These are phyloP conservation scores for Chaetomiaceae sp. DNA, from an alignment of 2,329 filamentous ascomycete species.

Conservation along the genomic window DNA sequence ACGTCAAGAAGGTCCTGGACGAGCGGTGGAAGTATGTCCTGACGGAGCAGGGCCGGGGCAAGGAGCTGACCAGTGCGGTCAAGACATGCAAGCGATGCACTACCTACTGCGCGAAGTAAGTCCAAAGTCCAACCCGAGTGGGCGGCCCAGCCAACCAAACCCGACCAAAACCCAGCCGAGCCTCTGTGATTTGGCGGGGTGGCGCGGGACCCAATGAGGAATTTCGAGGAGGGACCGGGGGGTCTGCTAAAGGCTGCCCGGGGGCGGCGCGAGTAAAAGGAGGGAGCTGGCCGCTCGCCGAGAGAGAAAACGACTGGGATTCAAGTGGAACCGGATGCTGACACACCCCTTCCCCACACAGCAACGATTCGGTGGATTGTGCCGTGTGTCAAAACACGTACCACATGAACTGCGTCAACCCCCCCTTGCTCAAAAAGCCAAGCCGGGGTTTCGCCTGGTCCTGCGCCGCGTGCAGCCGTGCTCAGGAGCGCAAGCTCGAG, in stretches of 20 bases:
- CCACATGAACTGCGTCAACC: constrained; percentile 96
- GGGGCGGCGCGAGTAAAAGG: no score
- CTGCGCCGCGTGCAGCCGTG: constrained; percentile 89
- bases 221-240: constrained; percentile 4
- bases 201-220: constrained; percentile 16
- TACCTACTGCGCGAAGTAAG: constrained; percentile 85
- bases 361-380: constrained; percentile 93
- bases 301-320: no score
- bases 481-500: constrained; percentile 90
- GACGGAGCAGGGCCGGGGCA: constrained; percentile 87
- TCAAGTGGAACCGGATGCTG: constrained; percentile 24
- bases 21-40: constrained; percentile 96
- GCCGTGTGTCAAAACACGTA: constrained; percentile 93
- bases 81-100: constrained; percentile 93
- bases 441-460: constrained; percentile 98
- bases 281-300: not conserved
- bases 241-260: no score
- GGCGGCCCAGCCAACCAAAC: constrained; percentile 6
- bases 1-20: constrained; percentile 92
- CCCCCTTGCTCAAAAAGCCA: constrained; percentile 88
- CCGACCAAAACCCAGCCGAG: not conserved
- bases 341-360: constrained; percentile 37
- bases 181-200: constrained; percentile 18
- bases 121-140: constrained; percentile 23
- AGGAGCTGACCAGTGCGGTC: constrained; percentile 91